Evolutionary conservation across 176 grass and related monocot species (phyloP), one percentile per base, ranked within the genome.

Genomic region (sorghum (Sorghum bicolor)): DNA sequence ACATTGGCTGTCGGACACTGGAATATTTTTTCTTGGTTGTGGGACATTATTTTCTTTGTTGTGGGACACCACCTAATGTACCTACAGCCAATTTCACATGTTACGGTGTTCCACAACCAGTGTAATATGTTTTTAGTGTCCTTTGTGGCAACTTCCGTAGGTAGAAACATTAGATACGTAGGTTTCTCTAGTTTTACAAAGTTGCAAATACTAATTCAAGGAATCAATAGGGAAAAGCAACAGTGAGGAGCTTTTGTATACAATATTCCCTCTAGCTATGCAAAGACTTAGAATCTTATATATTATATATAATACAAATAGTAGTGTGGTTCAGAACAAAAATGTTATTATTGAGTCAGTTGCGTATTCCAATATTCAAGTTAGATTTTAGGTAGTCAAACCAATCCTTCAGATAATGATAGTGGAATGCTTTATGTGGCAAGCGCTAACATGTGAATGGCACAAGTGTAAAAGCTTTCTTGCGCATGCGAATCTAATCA

Each of bases 401-500:
- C 3, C 0, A 9, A 25, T 55, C 7, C 22, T 39, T 72, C 12
- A 24, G 69, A 76, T 84, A 79, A 61, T 72, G 1, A 67, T 74
- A 36, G 60, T 29, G 2, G 31, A 13, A 40, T 44, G 19, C n/a
- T 69, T 10, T 65, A 1, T 3, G 25, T 4, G 22, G 37, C 75
- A 77, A 57, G 7, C 1, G 19, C 25, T 37, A 75, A 77, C 43
- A 65, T 43, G 31, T 11, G 40, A 37, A 65, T 61, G 41, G 3
- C 26, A 5, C 2, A 0, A 9, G 2, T 47, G 80, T 29, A 82
- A 88, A 91, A 75, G 24, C 0, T 15, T 0, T 19, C 15, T 38
- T 4, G 3, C n/a, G 6, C 67, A 74, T 89, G 81, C 64, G 10
- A n/a, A 80, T 78, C 15, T 69, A 71, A 88, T 91, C 75, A 84